A percentile compares a stretch with the other conserved stretches of the same genome.
Evolutionary conservation across 495 filamentous ascomycete genomes (phyloP).

Genomic region (Daldinia caldariorum): DNA sequence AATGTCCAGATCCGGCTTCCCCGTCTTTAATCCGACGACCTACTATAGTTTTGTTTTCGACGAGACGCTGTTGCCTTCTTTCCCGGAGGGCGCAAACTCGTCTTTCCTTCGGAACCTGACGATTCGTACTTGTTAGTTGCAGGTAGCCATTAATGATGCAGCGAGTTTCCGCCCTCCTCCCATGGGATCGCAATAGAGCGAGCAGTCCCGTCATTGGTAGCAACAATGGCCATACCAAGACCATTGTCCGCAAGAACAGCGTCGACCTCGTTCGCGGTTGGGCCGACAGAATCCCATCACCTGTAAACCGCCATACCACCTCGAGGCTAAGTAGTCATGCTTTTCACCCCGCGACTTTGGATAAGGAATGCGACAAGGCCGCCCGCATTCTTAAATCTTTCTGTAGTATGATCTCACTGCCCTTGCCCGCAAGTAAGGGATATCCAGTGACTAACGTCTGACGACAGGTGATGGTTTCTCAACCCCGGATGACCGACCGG

Average conservation of each 20-base stretch:
- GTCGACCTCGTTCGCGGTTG: conserved; percentile 58
- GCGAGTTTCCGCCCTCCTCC: conserved; percentile 62
- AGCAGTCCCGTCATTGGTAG: conserved; percentile 38
- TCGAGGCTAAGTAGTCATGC: conserved; percentile 63
- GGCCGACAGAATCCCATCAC: conserved; percentile 56
- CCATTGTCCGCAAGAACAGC: conserved; percentile 40
- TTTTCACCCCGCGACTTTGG: conserved; percentile 82
- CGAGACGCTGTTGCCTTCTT: conserved; percentile 23
- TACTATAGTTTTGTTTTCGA: conserved; percentile 25
- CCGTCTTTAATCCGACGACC: conserved; percentile 17
- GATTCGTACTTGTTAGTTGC: conserved; percentile 37
- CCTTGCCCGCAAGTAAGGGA: conserved; percentile 3
- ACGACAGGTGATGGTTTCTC: conserved; percentile 59
- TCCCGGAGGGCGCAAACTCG: conserved; percentile 23
- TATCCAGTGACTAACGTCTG: conserved; percentile 20
- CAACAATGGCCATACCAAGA: conserved; percentile 19
- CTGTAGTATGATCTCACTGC: conserved; percentile 64
- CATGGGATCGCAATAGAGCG: conserved; percentile 58
- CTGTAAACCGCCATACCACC: conserved; percentile 50
- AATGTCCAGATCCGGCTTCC: conserved; percentile 21
- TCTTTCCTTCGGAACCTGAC: conserved; percentile 30
- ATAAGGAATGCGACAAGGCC: conserved; percentile 87
- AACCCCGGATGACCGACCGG: conserved; percentile 50
- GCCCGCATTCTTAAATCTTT: conserved; percentile 85
- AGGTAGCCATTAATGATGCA: conserved; percentile 52